Percentiles rank a stretch among this genome's conserved stretches.
Conservation (phyloP, 2,329 filamentous ascomycete genomes). For the Penicillium sp. region DNA sequence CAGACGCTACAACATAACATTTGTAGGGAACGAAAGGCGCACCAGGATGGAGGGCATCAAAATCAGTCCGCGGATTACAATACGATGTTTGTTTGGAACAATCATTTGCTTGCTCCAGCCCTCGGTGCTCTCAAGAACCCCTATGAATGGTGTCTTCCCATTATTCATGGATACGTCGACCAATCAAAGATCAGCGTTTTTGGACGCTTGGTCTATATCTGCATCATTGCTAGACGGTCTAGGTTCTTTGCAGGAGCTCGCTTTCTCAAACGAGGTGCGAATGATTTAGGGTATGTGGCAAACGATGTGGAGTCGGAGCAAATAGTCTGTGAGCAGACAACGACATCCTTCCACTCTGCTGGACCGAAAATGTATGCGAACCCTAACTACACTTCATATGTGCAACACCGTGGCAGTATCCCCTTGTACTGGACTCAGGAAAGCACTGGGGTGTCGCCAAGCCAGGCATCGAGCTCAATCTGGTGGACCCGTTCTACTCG, state of each 20-base stretch:
- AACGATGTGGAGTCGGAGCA: constrained; percentile 99
- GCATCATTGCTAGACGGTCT: constrained; percentile 86
- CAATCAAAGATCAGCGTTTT: constrained; percentile 82
- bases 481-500: constrained; percentile 94
- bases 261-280: constrained; percentile 89
- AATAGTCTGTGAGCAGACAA: constrained; percentile 89
- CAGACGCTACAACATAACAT: constrained; percentile 90
- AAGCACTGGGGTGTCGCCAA: constrained; percentile 89
- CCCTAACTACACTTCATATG: constrained; percentile 89
- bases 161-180: constrained; percentile 94
- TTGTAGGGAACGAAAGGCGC: constrained; percentile 65
- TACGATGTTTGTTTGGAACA: constrained; percentile 98
- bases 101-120: constrained; percentile 76
- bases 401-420: constrained; percentile 95
- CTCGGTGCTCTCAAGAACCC: constrained; percentile 65
- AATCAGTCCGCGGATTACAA: constrained; percentile 75
- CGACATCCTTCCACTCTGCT: constrained; percentile 91
- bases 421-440: constrained; percentile 97
- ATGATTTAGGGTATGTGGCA: constrained; percentile 90
- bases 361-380: constrained; percentile 80
- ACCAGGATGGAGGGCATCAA: constrained; percentile 60
- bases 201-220: constrained; percentile 82
- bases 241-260: constrained; percentile 90
- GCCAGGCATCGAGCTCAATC: constrained; percentile 87
- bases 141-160: constrained; percentile 92